Conservation (phyloP, 2,329 filamentous ascomycete species). For the Onygenales sp. region DNA sequence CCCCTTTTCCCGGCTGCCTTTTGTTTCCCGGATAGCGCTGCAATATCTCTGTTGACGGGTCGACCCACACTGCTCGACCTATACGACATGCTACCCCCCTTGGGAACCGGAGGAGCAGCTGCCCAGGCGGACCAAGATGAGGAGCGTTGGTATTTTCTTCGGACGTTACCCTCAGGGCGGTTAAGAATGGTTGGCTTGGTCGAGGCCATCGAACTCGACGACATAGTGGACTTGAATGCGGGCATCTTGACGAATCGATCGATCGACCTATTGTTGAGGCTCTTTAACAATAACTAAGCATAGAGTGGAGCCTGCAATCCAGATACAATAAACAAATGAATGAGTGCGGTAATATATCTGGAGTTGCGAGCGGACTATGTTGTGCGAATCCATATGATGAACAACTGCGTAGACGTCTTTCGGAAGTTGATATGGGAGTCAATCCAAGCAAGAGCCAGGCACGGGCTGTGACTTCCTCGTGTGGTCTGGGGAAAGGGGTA, state of each 20-base stretch:
- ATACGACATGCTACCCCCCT: background rate
- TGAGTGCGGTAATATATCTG: too few species aligned
- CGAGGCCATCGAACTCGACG: slow-evolving; percentile 7
- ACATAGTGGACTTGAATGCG: background rate
- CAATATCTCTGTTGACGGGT: background rate
- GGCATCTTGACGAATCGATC: slow-evolving; percentile 4
- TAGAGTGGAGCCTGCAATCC: background rate
- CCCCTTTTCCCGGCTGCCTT: background rate
- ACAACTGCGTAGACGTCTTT: too few species aligned
- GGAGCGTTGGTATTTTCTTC: slow-evolving; percentile 3
- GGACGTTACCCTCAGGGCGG: background rate
- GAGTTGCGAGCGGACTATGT: too few species aligned
- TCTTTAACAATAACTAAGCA: background rate
- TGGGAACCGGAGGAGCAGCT: slow-evolving; percentile 3
- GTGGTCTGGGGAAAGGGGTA: too few species aligned
- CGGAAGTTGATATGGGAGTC: too few species aligned
- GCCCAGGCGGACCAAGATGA: slow-evolving; percentile 11
- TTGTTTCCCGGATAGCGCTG: background rate
- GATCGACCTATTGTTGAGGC: background rate
- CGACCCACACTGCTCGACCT: slow-evolving; percentile 2
- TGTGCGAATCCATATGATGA: too few species aligned
- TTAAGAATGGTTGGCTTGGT: slow-evolving; percentile 6
- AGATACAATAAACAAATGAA: too few species aligned
- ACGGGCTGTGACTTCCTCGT: too few species aligned
- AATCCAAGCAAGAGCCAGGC: too few species aligned